These are phyloP conservation scores for Thymus mandschuricus DNA, from an alignment of 257 asterid species.

Conservation along the genomic window DNA sequence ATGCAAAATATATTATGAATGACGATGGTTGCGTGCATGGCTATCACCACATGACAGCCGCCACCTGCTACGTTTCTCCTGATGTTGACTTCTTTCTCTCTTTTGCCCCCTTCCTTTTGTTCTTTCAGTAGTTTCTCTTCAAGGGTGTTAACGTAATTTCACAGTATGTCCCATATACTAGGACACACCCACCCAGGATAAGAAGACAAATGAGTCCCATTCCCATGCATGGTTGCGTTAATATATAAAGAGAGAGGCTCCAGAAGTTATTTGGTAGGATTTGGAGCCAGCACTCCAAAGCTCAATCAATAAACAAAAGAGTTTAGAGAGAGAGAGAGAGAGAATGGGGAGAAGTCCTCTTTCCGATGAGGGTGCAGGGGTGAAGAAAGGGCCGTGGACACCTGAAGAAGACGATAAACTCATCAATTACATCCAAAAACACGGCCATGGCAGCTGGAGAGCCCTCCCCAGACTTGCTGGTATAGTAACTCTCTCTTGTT, in stretches of 20 bases:
- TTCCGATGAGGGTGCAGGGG: slow-evolving; percentile 66
- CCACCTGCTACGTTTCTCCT: slow-evolving; percentile 48
- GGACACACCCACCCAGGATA: slow-evolving; percentile 31
- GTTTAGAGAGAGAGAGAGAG: slow-evolving; percentile 5
- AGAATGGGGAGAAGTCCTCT: slow-evolving; percentile 82
- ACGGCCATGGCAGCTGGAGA: slow-evolving; percentile 97
- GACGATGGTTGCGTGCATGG: slow-evolving; percentile 76
- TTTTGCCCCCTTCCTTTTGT: not conserved
- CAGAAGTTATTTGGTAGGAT: slow-evolving; percentile 62
- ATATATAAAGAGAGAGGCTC: slow-evolving; percentile 40
- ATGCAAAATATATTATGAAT: slow-evolving; percentile 54
- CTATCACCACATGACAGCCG: slow-evolving; percentile 46
- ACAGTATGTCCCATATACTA: slow-evolving; percentile 29
- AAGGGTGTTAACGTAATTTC: slow-evolving; percentile 33
- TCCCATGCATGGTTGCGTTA: not conserved
- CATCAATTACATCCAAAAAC: slow-evolving; percentile 58
- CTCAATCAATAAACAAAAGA: not conserved
- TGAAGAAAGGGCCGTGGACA: slow-evolving; percentile 98
- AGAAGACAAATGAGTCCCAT: slow-evolving; percentile 38
- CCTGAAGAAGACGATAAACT: slow-evolving; percentile 86
- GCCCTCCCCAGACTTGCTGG: slow-evolving; percentile 90
- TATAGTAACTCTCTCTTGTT: slow-evolving; percentile 10
- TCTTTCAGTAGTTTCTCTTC: not conserved
- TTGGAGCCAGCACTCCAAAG: slow-evolving; percentile 40
- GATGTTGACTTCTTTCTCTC: slow-evolving; percentile 32